Conservation (phyloP, 306 rosid genomes). For the Lotus japonicus region DNA sequence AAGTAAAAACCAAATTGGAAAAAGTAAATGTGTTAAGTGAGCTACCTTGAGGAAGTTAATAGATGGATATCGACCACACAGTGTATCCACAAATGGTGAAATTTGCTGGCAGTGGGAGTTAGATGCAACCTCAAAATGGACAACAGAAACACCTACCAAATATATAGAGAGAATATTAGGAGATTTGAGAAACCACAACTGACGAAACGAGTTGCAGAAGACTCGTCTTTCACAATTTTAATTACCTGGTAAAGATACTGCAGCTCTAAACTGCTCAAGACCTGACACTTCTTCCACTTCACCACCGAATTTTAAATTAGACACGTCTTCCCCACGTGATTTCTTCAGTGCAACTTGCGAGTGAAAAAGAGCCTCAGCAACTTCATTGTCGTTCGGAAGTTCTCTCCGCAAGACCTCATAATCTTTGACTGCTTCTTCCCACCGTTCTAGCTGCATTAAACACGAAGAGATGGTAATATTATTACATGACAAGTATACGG, state of each 20-base stretch:
- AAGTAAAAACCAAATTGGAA: not conserved
- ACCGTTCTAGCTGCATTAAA: slow-evolving; percentile 68
- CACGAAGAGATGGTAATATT: not conserved
- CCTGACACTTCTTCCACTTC: slow-evolving; percentile 83
- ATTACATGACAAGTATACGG: not conserved
- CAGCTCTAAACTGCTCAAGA: slow-evolving; percentile 75
- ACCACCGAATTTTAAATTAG: slow-evolving; percentile 77
- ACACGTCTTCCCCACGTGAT: slow-evolving; percentile 84
- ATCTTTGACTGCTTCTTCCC: slow-evolving; percentile 82
- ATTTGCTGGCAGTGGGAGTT: slow-evolving; percentile 67
- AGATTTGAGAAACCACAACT: not conserved
- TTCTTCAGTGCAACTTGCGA: slow-evolving; percentile 84
- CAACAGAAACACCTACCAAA: slow-evolving; percentile 68
- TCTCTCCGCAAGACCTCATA: slow-evolving; percentile 65
- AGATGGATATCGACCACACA: slow-evolving; percentile 78
- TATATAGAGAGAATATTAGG: not conserved
- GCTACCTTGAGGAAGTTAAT: slow-evolving; percentile 83
- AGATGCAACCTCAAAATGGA: slow-evolving; percentile 73
- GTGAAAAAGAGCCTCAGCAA: slow-evolving; percentile 84
- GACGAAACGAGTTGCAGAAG: not conserved
- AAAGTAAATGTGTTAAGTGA: not conserved
- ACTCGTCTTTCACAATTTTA: not conserved
- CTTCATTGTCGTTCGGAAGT: slow-evolving; percentile 76
- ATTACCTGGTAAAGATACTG: slow-evolving; percentile 67
- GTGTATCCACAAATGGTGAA: slow-evolving; percentile 62